Percentiles rank a stretch among this genome's conserved stretches.
phyloP scores from a whole-genome alignment of 2,329 filamentous ascomycete genomes.

The Fusarium verticillioides region DNA sequence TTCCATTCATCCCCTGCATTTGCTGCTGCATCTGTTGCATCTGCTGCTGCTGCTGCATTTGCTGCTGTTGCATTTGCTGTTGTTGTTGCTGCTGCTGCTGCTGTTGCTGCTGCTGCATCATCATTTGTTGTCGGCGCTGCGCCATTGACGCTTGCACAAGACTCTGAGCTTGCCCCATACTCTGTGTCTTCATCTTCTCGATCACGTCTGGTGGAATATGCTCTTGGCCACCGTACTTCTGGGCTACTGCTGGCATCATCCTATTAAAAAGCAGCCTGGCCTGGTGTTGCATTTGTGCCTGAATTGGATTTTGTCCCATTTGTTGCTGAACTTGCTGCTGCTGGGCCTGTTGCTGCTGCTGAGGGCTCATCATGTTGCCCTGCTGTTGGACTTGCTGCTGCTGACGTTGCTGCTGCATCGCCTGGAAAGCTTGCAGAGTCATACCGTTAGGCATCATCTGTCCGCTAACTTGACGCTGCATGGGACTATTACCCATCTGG shows the following conservation, averaged over 20 bases:
- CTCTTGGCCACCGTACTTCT: constrained; percentile 55
- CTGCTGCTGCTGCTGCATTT: constrained; percentile 45
- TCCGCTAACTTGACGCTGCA: constrained; percentile 48
- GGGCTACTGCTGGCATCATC: constrained; percentile 49
- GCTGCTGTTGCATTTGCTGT: constrained; percentile 41
- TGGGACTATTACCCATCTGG: constrained; percentile 45
- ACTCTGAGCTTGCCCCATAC: constrained; percentile 52
- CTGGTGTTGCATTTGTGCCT: constrained; percentile 50
- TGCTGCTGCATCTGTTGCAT: constrained; percentile 42
- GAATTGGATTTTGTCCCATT: constrained; percentile 41
- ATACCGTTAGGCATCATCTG: constrained; percentile 57
- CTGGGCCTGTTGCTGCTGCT: constrained; percentile 49
- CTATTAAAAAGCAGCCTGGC: constrained; percentile 54
- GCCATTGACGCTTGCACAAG: constrained; percentile 48
- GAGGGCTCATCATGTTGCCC: constrained; percentile 56
- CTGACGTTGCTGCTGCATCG: constrained; percentile 54
- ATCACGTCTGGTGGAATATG: constrained; percentile 60
- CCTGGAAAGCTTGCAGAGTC: constrained; percentile 53
- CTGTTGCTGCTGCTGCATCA: constrained; percentile 47
- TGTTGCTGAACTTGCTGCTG: constrained; percentile 49
- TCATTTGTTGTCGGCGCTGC: constrained; percentile 49
- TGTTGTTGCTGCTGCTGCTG: constrained; percentile 43
- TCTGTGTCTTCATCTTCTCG: constrained; percentile 58
- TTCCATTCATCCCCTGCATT: constrained; percentile 52
- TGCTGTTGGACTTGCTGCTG: constrained; percentile 50